Evolutionary conservation across 1,284 basidiomycete genomes (phyloP).

Genomic region (Termitomyces sp.): DNA sequence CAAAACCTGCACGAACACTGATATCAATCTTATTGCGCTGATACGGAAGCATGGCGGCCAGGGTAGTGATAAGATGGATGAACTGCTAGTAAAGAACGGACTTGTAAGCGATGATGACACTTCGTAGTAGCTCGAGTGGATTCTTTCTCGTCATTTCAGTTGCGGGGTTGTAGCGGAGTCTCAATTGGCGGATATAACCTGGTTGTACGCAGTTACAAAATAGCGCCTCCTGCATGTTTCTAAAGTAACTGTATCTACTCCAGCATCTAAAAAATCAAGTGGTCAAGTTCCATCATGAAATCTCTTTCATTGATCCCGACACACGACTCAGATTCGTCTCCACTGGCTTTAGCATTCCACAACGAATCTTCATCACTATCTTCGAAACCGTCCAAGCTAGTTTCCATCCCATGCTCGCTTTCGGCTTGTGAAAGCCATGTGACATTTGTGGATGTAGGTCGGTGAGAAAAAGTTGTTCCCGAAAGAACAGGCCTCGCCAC

Average conservation of each 20-base stretch:
- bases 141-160: constrained; percentile 18
- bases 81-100: constrained; percentile 18
- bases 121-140: constrained; percentile 17
- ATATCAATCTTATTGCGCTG: constrained; percentile 90
- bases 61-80: constrained; percentile 14
- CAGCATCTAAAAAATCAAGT: background rate
- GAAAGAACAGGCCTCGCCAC: constrained; percentile 8
- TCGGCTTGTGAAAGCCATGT: constrained; percentile 15
- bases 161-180: constrained; percentile 28
- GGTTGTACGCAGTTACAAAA: background rate
- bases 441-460: constrained; percentile 13
- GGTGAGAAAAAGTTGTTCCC: constrained; percentile 13
- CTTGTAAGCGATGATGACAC: constrained; percentile 16
- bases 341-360: constrained; percentile 6
- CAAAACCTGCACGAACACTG: constrained; percentile 48
- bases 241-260: background rate
- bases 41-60: constrained; percentile 65
- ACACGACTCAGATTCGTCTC: background rate
- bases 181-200: constrained; percentile 14
- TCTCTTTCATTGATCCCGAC: constrained; percentile 6
- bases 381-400: constrained; percentile 10
- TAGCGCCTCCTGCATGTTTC: constrained; percentile 5
- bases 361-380: constrained; percentile 13
- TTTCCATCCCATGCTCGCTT: constrained; percentile 11
- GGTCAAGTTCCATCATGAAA: constrained; percentile 13